Evolutionary conservation across 345 rosid species (phyloP), one percentile per base, ranked within the genome.

Genomic region (Eucalyptus regnans): DNA sequence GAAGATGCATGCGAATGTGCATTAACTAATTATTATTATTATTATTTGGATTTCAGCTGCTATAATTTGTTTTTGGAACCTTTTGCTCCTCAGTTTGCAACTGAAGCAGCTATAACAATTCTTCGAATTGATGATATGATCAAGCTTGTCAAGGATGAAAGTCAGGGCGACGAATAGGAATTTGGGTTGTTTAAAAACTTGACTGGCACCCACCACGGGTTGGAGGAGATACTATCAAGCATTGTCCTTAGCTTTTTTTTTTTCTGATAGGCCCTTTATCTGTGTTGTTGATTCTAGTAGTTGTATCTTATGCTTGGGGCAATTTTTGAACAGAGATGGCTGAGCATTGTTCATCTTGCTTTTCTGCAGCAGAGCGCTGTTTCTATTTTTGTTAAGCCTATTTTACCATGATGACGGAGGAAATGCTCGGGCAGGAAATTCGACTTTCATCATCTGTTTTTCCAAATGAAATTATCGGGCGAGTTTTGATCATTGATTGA

Each of bases 81-180:
- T 29, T 79, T 25, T 81, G 25, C 88, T 80, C 88, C 25, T 33
- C 95, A 96, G 98, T 93, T 94, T 92, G 99, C 99, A 46, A 98
- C 99, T 37, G 99, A 98, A 93, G 99, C 99, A 71, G 99, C 99
- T 86, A 97, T 98, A 86, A 98, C 99, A 3, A 98, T 98, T 90
- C 97, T 98, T 87, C 95, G 99, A 86, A 97, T 98, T 12, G 99
- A 98, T 87, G 99, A 98, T 92, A 98, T 98, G 99, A 96, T 98
- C 94, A 97, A 92, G 93, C 98, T 97, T 88, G 92, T 93, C 91
- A 98, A 97, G 93, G 99, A 97, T 86, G 99, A 98, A 88, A 92
- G 97, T 88, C 98, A 96, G 93, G 96, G 90, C 7, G 94, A 94
- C 88, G 90, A 91, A 8, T 92, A 87, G 44, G 46, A 41, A 25